Percentiles rank a stretch among this genome's conserved stretches.
phyloP scores from a whole-genome alignment of 306 rosid species.

The Gillenia trifoliata region DNA sequence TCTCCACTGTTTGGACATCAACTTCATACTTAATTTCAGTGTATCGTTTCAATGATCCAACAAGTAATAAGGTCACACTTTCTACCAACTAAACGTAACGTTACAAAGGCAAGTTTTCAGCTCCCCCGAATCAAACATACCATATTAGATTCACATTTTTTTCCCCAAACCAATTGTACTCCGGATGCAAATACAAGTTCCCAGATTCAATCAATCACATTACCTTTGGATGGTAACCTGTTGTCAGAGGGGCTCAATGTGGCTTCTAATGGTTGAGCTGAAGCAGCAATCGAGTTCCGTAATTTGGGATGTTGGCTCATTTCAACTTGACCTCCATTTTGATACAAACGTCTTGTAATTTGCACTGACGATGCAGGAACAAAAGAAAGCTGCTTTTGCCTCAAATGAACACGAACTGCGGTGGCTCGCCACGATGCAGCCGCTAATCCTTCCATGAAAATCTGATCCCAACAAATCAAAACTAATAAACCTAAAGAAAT shows the following conservation, averaged over 20 bases:
- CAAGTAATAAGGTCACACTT: not conserved
- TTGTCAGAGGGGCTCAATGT: conserved; percentile 19
- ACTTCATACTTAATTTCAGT: not conserved
- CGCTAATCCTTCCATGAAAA: conserved; percentile 24
- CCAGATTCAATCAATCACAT: not conserved
- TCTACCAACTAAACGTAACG: not conserved
- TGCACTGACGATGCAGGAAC: conserved; percentile 10
- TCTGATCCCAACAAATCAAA: not conserved
- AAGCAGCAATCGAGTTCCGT: conserved; percentile 14
- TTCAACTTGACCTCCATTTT: conserved; percentile 8
- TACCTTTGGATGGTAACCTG: conserved; percentile 29
- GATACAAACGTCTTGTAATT: not conserved
- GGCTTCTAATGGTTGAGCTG: conserved; percentile 25
- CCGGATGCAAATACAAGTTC: not conserved
- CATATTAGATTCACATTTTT: not conserved
- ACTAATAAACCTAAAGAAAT: not conserved
- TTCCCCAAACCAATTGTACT: not conserved
- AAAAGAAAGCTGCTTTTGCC: not conserved
- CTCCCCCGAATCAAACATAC: not conserved
- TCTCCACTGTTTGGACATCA: not conserved
- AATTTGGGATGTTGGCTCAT: conserved; percentile 1
- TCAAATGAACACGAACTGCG: conserved; percentile 3
- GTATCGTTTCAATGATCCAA: not conserved
- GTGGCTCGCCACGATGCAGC: conserved; percentile 8
- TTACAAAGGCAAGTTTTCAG: not conserved